phyloP scores from a whole-genome alignment of 164 flowering plant species.

The Magnolia changhungtana region DNA sequence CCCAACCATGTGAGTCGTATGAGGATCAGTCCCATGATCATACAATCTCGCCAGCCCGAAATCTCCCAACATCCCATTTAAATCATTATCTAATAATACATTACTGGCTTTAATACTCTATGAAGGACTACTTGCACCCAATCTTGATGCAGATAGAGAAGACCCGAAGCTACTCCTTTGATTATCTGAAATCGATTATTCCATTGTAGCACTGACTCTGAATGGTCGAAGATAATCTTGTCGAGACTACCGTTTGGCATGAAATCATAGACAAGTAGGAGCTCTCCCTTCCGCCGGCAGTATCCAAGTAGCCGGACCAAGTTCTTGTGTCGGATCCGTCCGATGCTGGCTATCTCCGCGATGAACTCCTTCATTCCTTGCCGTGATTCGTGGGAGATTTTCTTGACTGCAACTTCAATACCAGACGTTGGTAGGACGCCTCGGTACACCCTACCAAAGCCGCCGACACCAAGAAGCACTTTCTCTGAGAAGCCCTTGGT shows the following conservation, averaged over 20 bases:
- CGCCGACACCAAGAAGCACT: slow-evolving; percentile 27
- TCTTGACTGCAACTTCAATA: slow-evolving; percentile 46
- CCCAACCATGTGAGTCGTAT: slow-evolving; percentile 33
- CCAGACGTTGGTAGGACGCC: slow-evolving; percentile 33
- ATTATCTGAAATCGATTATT: slow-evolving; percentile 27
- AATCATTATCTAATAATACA: slow-evolving; percentile 29
- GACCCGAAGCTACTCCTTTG: slow-evolving; percentile 35
- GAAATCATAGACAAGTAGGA: slow-evolving; percentile 50
- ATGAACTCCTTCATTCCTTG: slow-evolving; percentile 54
- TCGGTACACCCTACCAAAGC: slow-evolving; percentile 48
- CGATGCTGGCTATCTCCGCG: slow-evolving; percentile 45
- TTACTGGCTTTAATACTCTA: slow-evolving; percentile 41
- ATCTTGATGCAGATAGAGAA: slow-evolving; percentile 34
- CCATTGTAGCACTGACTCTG: slow-evolving; percentile 22
- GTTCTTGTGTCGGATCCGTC: slow-evolving; percentile 47
- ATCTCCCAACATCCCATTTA: slow-evolving; percentile 35
- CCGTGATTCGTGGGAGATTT: slow-evolving; percentile 46
- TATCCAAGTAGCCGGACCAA: slow-evolving; percentile 46
- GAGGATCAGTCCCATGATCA: slow-evolving; percentile 29
- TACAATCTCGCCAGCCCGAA: slow-evolving; percentile 39
- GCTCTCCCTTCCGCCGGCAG: slow-evolving; percentile 43
- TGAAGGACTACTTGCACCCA: slow-evolving; percentile 41
- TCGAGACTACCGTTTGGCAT: slow-evolving; percentile 61
- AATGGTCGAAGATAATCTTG: slow-evolving; percentile 18
- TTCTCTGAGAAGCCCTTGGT: slow-evolving; percentile 24